Evolutionary conservation across 2,329 filamentous ascomycete genomes (phyloP).

Genomic region (Cytospora mali): DNA sequence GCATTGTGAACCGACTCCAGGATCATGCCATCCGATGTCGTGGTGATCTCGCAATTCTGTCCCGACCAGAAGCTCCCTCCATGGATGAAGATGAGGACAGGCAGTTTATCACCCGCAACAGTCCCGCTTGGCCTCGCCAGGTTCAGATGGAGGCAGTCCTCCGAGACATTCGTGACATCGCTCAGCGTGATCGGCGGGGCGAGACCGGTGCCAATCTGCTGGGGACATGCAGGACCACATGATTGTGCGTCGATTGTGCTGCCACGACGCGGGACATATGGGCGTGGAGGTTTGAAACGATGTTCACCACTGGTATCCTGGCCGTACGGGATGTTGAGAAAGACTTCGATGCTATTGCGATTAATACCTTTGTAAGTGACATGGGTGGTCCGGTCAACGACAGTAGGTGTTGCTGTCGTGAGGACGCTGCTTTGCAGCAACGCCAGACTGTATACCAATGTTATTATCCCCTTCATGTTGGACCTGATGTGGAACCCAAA

Average conservation of each 20-base stretch:
- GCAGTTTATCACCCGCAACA: conserved; percentile 27
- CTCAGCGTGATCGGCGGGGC: conserved; percentile 30
- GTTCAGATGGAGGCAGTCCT: conserved; percentile 26
- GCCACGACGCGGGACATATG: conserved; percentile 38
- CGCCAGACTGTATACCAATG: background rate
- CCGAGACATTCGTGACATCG: conserved; percentile 22
- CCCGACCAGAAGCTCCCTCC: conserved; percentile 32
- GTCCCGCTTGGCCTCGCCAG: conserved; percentile 19
- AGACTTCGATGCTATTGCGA: conserved; percentile 49
- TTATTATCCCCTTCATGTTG: conserved; percentile 9
- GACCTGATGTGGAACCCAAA: background rate
- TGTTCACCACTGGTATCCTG: conserved; percentile 48
- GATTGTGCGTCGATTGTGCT: conserved; percentile 42
- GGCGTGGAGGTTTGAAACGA: conserved; percentile 49
- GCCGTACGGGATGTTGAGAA: conserved; percentile 51
- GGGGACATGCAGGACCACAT: conserved; percentile 49
- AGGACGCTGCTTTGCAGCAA: background rate
- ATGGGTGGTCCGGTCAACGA: conserved; percentile 8
- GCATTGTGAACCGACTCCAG: conserved; percentile 43
- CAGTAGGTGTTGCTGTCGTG: background rate
- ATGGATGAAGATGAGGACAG: conserved; percentile 36
- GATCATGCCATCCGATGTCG: conserved; percentile 43
- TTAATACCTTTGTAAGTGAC: conserved; percentile 47
- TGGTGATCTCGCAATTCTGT: conserved; percentile 32
- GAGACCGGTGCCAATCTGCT: conserved; percentile 38